These are phyloP conservation scores for Orbilia quercus DNA, from an alignment of 2,329 filamentous ascomycete genomes.

Conservation along the genomic window DNA sequence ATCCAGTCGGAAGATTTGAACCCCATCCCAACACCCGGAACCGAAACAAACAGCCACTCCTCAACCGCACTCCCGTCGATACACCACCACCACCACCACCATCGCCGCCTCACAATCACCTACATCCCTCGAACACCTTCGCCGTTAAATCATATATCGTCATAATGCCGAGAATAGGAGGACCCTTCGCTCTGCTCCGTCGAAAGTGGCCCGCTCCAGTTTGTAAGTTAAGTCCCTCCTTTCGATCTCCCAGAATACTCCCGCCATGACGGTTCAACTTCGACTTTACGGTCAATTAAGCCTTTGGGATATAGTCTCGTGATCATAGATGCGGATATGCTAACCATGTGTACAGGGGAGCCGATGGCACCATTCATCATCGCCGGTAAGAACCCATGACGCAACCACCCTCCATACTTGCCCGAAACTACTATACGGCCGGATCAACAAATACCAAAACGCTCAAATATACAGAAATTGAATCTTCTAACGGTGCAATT, in stretches of 20 bases:
- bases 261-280: slow-evolving; percentile 26
- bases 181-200: slow-evolving; percentile 67
- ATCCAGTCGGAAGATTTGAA: slow-evolving; percentile 45
- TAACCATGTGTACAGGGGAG: slow-evolving; percentile 72
- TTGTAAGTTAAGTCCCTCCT: slow-evolving; percentile 69
- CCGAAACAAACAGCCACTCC: neutral
- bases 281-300: slow-evolving; percentile 57
- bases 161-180: slow-evolving; percentile 48
- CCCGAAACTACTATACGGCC: too few relatives aligned
- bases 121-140: neutral
- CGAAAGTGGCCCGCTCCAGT: slow-evolving; percentile 86
- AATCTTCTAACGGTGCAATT: too few relatives aligned
- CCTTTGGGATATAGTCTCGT: slow-evolving; percentile 58
- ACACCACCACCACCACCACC: neutral
- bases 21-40: slow-evolving; percentile 45
- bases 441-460: neutral
- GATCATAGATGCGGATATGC: too few relatives aligned
- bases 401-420: slow-evolving; percentile 25
- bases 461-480: too few relatives aligned
- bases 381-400: slow-evolving; percentile 76
- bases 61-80: neutral
- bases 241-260: slow-evolving; percentile 61
- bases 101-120: neutral
- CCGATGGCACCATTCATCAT: slow-evolving; percentile 93
- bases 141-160: slow-evolving; percentile 1